A percentile compares a stretch with the other conserved stretches of the same genome.
Conservation (phyloP, 1,139 yeast genomes). For the Hansenula lynferdii region DNA sequence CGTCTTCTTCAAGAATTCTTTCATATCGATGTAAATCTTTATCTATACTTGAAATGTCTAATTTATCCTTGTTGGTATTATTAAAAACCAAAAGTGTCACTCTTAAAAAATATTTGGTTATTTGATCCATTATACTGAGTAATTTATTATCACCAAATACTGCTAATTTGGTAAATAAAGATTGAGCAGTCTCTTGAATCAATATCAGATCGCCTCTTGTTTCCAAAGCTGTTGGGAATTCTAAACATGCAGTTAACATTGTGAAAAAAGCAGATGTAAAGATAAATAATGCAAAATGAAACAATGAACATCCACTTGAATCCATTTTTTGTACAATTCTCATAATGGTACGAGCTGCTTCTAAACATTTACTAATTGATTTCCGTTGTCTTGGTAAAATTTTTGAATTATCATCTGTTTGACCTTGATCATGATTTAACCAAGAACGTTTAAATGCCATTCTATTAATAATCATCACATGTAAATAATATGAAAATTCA, state of each 20-base stretch:
- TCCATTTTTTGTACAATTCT: conserved; percentile 6
- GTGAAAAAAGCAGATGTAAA: conserved; percentile 21
- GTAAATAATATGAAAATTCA: conserved; percentile 16
- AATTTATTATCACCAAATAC: conserved; percentile 6
- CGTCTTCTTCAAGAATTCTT: no score
- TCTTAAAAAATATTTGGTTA: conserved; percentile 14
- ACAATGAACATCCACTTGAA: conserved; percentile 6
- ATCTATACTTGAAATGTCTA: conserved; percentile 11
- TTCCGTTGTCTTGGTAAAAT: conserved; percentile 12
- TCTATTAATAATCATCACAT: conserved; percentile 18
- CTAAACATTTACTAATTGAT: conserved; percentile 16
- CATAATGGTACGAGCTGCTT: conserved; percentile 16
- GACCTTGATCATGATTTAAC: conserved; percentile 14
- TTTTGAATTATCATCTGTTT: conserved; percentile 4
- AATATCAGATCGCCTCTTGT: conserved; percentile 13
- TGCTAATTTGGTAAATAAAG: conserved; percentile 4
- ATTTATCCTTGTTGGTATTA: conserved; percentile 5
- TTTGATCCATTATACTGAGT: conserved; percentile 7
- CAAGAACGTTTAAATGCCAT: conserved; percentile 23
- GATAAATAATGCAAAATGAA: conserved; percentile 10
- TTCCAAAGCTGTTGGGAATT: conserved; percentile 12
- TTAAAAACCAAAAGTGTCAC: conserved; percentile 17
- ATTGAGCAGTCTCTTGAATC: conserved; percentile 4
- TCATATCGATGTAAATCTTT: conserved; percentile 13
- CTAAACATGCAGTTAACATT: conserved; percentile 17